Evolutionary conservation across 805 yeast genomes (phyloP), one percentile per base, ranked within the genome.

Genomic region (Torulaspora microellipsoides): DNA sequence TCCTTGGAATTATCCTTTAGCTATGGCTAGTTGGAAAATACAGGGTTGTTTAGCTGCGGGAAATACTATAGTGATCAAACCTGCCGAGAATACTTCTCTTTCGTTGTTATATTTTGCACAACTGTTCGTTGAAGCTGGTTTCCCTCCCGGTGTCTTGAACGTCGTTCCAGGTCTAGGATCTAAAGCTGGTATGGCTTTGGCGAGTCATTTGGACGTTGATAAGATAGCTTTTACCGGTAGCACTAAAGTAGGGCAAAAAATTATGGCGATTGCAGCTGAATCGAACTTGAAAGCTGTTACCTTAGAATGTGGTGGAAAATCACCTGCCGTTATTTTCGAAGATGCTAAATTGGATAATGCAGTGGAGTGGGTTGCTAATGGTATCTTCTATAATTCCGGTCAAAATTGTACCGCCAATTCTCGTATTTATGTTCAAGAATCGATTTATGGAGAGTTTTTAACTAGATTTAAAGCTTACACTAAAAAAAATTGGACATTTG

Each of bases 321-420:
- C 75, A 11, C 74, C 76, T 13, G 70, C 70, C 31, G 62, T 72
- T 15, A 55, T 72, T 2, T 71, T 71, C 45, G 64, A 60, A 36
- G 75, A 71, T 47, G 73, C 75, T 3, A 59, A 69, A 49, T 40
- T 72, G 31, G 70, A 68, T 9, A 56, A 59, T 34, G 73, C 75
- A 15, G 64, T 67, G 14, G 64, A 71, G 40, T 72, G 76, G 72
- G 73, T 72, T 2, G 67, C 66, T 34, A 51, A 65, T 17, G 80
- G 80, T 49, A 76, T 77, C 45, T 75, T 70, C 65, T 75, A 68
- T 66, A 77, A 76, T 61, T 67, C 78, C 28, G 81, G 82, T 53
- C 80, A 77, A 61, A 78, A 77, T 51, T 77, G 82, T 60, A 73
- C 79, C 46, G 80, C 81, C 27, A 78, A 78, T 52, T 76, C 81